Evolutionary conservation across 139 green algal species (phyloP), one percentile per base, ranked within the genome.

Genomic region (Chloropicon primus): DNA sequence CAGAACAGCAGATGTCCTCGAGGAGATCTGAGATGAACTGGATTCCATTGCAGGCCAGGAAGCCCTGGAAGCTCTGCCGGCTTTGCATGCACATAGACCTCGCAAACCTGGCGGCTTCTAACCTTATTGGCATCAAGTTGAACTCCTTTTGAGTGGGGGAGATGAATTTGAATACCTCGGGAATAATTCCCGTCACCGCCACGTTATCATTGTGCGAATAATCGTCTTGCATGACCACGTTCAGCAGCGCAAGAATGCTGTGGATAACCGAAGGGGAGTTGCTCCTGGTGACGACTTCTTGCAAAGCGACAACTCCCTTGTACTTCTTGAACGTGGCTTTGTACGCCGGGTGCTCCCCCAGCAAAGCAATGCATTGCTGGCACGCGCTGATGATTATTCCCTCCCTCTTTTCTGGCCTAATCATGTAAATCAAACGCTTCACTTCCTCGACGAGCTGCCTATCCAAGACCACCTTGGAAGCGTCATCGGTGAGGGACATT

Each of bases 281-380:
- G 75, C 86, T 84, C n/a, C 77, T 81, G 29, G 93, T 88, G 41
- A 96, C 77, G 29, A 96, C 80, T 85, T 96, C 90, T 26, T 92
- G 62, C 26, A 94, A 74, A 0, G 86, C 86, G 25, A 90, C 86
- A 26, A 89, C 74, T 1, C 91, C 91, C 1, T 85, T 82, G 24
- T 90, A 87, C 0, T 71, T 82, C 53, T 94, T 71, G 81, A 94
- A 92, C 1, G 78, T 72, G 22, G 78, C 75, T 71, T 82, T 80
- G 21, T 80, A 74, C 27, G 86, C 86, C 0, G 82, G 41, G 41
- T 62, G 41, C 41, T 62, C 41, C 17, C 41, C 41, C 41, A 62
- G 17, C 41, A 76, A 25, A 27, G 24, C 73, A 27, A 27, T 76
- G 73, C 24, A 76, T 53, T 82, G 27, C 77, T 83, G 77, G 72